Evolutionary conservation across 257 asterid genomes (phyloP), one percentile per base, ranked within the genome.

Genomic region (Scutellaria galericulata): DNA sequence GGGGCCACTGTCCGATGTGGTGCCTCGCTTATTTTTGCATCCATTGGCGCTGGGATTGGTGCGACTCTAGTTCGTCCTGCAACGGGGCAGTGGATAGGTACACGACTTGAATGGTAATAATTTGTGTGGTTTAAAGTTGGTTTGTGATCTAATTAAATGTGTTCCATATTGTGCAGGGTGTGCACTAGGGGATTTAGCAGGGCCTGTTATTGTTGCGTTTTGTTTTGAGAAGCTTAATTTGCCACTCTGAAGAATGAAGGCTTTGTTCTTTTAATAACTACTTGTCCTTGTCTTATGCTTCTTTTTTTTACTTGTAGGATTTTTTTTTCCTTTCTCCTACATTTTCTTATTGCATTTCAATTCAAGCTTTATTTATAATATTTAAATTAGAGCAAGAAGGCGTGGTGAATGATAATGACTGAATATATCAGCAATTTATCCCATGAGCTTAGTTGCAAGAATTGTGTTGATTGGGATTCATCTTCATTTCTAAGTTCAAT

Each of bases 1-100:
- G 79, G 83, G 9, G 57, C 84, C 59, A 86, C 90, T 13, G 67
- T 85, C 13, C 83, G 92, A 66, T 95, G 98, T 79, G 81, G 80
- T 57, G 78, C 89, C 8, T 88, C 98, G 0, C 92, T 92, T 46
- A 45, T 90, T 57, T 92, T 90, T 42, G 98, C 98, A 45, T 88
- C 98, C 42, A 75, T 92, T 22, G 98, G 98, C 62, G 99, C 96
- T 22, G 99, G 99, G 13, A 68, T 95, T 3, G 97, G 96, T 44
- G 94, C 96, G 24, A 27, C 75, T 0, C 54, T 89, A 4, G 8
- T 90, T 40, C 87, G 88, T 39, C 99, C 99, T 66, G 74, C 96
- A 7, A 52, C 87, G 12, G 99, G 99, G 57, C 99, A 95, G 81
- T 90, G 98, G 98, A 86, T 95, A 14, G 97, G 99, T 94, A 80